Base-by-base conservation (phyloP, 768 basidiomycete genomes). In the Asterophora parasitica region DNA sequence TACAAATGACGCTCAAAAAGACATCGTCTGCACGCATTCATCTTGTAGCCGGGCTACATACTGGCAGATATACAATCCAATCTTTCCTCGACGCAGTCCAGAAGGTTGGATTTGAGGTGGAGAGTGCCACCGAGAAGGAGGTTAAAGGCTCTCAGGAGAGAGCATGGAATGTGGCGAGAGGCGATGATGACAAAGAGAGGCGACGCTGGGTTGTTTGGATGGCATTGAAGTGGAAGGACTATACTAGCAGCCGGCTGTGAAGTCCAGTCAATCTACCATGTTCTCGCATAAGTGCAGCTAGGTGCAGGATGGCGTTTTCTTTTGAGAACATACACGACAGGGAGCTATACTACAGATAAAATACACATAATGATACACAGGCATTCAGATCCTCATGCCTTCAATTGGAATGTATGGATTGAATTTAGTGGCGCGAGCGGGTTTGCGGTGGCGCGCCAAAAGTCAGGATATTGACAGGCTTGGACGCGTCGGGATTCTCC, bases 141-240 rank as follows among this genome's bases (percentile, higher is more conserved):
- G 70, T 75, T 13, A 58, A 51, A 6, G 76, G 76, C 7, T 49
- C 50, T 0, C 55, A 45, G 12, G 54, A 60, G 28, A 76, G 80
- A 37, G 52, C 52, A 3, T 88, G 85, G 85, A 66, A 71, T 44
- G 71, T 81, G 8, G 59, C 65, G 7, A 66, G 74, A 34, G 77
- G 61, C 0, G 85, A 88, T 52, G 79, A 83, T 34, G 87, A 89
- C 34, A 68, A 58, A n/a, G 84, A 85, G 54, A 70, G 83, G 55
- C 74, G 85, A 52, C 65, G 73, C 16, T 89, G 88, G 86, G 71
- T 89, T 15, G 70, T 90, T 35, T 87, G 83, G 79, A 75, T 86
- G 27, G 61, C 70, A 50, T 57, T 85, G 30, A 74, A 65, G 52
- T 82, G 82, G 80, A 37, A 34, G 26, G 7, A 23, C 23, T n/a